These are phyloP conservation scores for Cladophialophora carrionii DNA, from an alignment of 2,329 filamentous ascomycete genomes.

Conservation along the genomic window DNA sequence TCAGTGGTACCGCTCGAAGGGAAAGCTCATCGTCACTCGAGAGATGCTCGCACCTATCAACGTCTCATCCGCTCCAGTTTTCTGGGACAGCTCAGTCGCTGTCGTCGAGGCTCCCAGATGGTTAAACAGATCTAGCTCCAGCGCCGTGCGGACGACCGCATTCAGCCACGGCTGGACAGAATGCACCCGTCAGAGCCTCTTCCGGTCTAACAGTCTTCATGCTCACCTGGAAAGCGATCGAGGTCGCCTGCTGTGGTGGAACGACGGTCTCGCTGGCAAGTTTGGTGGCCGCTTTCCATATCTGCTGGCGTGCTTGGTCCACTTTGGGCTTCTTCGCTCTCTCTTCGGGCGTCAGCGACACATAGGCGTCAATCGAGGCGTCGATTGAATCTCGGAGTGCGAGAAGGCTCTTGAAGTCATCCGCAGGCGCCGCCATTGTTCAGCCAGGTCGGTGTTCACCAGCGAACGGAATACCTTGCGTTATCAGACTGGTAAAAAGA, in stretches of 20 bases:
- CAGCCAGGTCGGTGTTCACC: background rate
- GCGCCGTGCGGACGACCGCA: constrained; percentile 19
- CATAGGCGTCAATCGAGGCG: constrained; percentile 18
- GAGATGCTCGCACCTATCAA: constrained; percentile 40
- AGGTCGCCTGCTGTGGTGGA: constrained; percentile 13
- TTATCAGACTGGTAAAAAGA: background rate
- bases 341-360: constrained; percentile 14
- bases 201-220: background rate
- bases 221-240: constrained; percentile 21
- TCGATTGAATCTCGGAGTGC: constrained; percentile 21
- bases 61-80: constrained; percentile 41
- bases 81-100: constrained; percentile 39
- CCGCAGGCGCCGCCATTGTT: constrained; percentile 15
- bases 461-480: too few species aligned
- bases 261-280: constrained; percentile 16
- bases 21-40: background rate
- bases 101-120: constrained; percentile 30
- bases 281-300: constrained; percentile 13
- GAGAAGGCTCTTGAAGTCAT: constrained; percentile 17
- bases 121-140: constrained; percentile 21
- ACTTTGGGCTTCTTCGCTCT: constrained; percentile 7
- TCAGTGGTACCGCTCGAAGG: background rate
- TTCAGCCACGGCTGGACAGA: constrained; percentile 20
- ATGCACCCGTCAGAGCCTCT: background rate
- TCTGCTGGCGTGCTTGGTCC: constrained; percentile 17